phyloP scores from a whole-genome alignment of 495 filamentous ascomycete species.

The Neurospora tetraspora region DNA sequence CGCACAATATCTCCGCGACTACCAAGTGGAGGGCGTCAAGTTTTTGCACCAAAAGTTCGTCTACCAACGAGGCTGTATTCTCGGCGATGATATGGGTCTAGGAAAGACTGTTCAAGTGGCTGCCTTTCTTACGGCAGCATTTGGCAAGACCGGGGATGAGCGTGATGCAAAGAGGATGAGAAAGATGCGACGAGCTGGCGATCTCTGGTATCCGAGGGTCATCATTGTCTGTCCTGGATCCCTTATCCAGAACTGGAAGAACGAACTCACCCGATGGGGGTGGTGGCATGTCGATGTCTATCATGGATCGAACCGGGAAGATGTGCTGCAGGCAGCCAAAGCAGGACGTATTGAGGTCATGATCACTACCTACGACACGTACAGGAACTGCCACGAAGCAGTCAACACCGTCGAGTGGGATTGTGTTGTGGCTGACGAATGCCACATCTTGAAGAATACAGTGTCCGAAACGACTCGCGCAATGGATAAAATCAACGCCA shows the following conservation, averaged over 20 bases:
- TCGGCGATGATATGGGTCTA: slow-evolving; percentile 95
- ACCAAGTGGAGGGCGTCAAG: slow-evolving; percentile 76
- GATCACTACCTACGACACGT: slow-evolving; percentile 89
- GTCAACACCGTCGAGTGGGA: slow-evolving; percentile 91
- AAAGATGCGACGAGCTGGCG: slow-evolving; percentile 57
- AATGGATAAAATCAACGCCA: slow-evolving; percentile 85
- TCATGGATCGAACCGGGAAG: slow-evolving; percentile 66
- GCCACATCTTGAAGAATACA: slow-evolving; percentile 80
- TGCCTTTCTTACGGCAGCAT: slow-evolving; percentile 84
- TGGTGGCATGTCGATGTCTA: slow-evolving; percentile 88
- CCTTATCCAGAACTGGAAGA: slow-evolving; percentile 82
- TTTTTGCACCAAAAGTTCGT: slow-evolving; percentile 89
- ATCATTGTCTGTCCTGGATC: slow-evolving; percentile 84
- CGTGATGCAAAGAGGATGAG: slow-evolving; percentile 85
- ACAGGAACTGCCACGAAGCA: slow-evolving; percentile 59
- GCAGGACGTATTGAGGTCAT: slow-evolving; percentile 75
- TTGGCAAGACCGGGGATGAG: slow-evolving; percentile 90
- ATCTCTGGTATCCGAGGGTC: slow-evolving; percentile 75
- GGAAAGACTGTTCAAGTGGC: slow-evolving; percentile 97
- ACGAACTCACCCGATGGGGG: slow-evolving; percentile 80
- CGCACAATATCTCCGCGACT: slow-evolving; percentile 85
- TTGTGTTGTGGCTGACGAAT: slow-evolving; percentile 94
- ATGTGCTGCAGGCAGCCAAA: slow-evolving; percentile 61
- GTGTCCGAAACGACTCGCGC: slow-evolving; percentile 67
- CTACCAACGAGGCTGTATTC: slow-evolving; percentile 81